phyloP scores from a whole-genome alignment of 257 asterid genomes.

The Solanum neorickii region DNA sequence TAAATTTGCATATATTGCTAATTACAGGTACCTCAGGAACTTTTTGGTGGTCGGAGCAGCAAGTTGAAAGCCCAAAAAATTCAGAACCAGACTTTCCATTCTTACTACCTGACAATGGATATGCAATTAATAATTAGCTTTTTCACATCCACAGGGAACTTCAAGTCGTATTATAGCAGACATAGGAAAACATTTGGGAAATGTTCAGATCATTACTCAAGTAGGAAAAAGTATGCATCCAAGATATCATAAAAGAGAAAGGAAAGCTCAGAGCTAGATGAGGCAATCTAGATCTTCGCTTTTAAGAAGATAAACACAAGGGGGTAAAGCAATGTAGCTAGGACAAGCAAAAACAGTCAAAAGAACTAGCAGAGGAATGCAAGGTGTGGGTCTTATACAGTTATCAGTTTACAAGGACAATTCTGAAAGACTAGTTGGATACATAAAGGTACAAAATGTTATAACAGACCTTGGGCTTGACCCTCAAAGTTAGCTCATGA shows the following conservation, averaged over 20 bases:
- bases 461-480: neutral
- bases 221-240: neutral
- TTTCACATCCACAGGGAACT: neutral
- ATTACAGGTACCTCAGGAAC: conserved; percentile 71
- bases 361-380: neutral
- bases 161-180: neutral
- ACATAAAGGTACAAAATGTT: neutral
- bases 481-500: neutral
- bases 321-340: neutral
- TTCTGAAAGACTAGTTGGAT: neutral
- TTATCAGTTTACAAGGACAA: neutral
- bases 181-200: neutral
- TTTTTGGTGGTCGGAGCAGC: conserved; percentile 82
- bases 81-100: conserved; percentile 72
- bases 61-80: conserved; percentile 56
- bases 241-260: neutral
- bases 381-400: neutral
- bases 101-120: conserved; percentile 49
- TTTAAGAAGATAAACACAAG: neutral
- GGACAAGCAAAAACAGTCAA: neutral
- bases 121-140: conserved; percentile 3
- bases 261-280: neutral
- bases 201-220: neutral
- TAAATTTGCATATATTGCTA: neutral
- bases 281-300: neutral